A percentile compares a stretch with the other conserved stretches of the same genome.
Conservation (phyloP, 2,329 filamentous ascomycete genomes). For the Cladosporium cucumerinum region DNA sequence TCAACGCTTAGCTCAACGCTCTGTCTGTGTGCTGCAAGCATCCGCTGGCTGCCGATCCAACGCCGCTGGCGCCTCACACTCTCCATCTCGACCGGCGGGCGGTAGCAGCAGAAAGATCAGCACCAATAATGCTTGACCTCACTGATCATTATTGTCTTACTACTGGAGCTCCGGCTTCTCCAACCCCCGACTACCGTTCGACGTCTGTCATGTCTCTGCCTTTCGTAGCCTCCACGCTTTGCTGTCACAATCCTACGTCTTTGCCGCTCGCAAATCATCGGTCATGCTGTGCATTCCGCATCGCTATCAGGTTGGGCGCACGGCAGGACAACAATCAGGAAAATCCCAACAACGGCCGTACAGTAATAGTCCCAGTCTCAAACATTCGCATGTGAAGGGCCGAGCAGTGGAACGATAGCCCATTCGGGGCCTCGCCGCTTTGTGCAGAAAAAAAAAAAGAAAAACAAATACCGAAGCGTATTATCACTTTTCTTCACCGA, state of each 20-base stretch:
- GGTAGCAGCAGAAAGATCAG: neutral
- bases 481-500: neutral
- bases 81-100: neutral
- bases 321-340: neutral
- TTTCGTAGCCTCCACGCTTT: neutral
- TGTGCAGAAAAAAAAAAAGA: slow-evolving; percentile 4
- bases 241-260: neutral
- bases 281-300: neutral
- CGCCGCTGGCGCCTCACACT: slow-evolving; percentile 9
- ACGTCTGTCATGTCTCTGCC: neutral
- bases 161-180: neutral
- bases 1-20: slow-evolving; percentile 17
- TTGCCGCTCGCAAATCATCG: slow-evolving; percentile 1
- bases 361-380: neutral
- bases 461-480: neutral
- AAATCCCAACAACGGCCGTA: neutral
- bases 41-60: slow-evolving; percentile 13
- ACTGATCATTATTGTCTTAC: neutral
- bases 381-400: neutral
- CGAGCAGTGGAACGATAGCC: neutral
- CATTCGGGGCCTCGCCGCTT: neutral
- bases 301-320: neutral
- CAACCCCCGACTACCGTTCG: neutral
- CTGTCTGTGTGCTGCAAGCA: slow-evolving; percentile 12
- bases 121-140: slow-evolving; percentile 5